phyloP scores from a whole-genome alignment of 2,329 filamentous ascomycete genomes.

The Tolypocladium inflatum region DNA sequence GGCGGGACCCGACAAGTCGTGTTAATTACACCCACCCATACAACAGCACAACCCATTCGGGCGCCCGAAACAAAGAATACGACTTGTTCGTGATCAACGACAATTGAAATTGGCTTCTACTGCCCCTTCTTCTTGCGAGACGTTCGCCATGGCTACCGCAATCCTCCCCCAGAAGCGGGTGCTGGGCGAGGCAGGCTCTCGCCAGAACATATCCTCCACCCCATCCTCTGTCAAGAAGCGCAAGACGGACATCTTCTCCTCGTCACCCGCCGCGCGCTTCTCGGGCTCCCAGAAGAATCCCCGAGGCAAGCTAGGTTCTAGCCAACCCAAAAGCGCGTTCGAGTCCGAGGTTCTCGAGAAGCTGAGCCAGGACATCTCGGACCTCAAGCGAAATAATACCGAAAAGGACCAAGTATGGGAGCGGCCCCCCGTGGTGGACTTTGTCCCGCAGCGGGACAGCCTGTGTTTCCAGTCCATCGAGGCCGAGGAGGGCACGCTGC shows the following conservation, averaged over 20 bases:
- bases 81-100: background rate
- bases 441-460: conserved; percentile 49
- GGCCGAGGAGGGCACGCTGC: conserved; percentile 75
- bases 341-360: conserved; percentile 93
- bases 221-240: conserved; percentile 64
- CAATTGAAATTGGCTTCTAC: background rate
- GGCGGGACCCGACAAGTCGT: background rate
- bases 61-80: background rate
- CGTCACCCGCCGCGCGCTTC: conserved; percentile 46
- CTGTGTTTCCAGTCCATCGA: conserved; percentile 96
- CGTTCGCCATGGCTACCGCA: conserved; percentile 34
- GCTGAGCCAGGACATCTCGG: conserved; percentile 85
- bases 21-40: background rate
- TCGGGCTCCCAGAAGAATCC: conserved; percentile 54
- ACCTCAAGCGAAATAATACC: conserved; percentile 74
- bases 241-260: conserved; percentile 59
- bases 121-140: background rate
- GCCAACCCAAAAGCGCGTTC: conserved; percentile 81
- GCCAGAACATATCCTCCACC: conserved; percentile 51
- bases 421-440: conserved; percentile 43
- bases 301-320: conserved; percentile 56
- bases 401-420: conserved; percentile 95
- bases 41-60: conserved; percentile 1
- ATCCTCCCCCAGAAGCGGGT: conserved; percentile 63
- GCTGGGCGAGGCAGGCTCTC: conserved; percentile 57